Percentiles rank a stretch among this genome's conserved stretches.
Evolutionary conservation across 106 monocot genomes (phyloP).

Genomic region (Phalaenopsis aphrodite): DNA sequence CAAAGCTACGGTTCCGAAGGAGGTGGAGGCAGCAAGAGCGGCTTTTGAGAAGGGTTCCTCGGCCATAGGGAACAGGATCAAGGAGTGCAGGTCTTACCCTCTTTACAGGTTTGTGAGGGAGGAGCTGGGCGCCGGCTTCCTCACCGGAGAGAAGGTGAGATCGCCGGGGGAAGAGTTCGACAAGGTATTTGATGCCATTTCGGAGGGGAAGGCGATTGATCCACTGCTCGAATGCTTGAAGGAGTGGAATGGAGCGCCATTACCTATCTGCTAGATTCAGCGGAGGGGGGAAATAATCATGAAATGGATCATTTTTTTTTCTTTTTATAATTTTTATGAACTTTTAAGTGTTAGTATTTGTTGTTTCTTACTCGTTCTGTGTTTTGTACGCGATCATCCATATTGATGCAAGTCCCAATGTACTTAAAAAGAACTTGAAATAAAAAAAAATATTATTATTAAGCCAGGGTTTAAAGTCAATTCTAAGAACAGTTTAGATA

Average conservation of each 20-base stretch:
- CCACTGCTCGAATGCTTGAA: conserved; percentile 36
- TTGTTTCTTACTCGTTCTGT: too few relatives aligned
- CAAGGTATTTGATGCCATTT: conserved; percentile 32
- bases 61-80: conserved; percentile 38
- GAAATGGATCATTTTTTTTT: too few relatives aligned
- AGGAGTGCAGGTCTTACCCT: conserved; percentile 61
- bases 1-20: conserved; percentile 37
- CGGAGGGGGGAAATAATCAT: neutral
- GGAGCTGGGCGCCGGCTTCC: conserved; percentile 41
- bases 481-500: too few relatives aligned
- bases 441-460: too few relatives aligned
- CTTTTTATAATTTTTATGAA: too few relatives aligned
- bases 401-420: too few relatives aligned
- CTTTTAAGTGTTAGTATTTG: too few relatives aligned
- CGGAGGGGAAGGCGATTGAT: conserved; percentile 27
- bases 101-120: conserved; percentile 62
- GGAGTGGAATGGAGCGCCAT: conserved; percentile 40
- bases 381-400: too few relatives aligned
- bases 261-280: conserved; percentile 24
- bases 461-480: too few relatives aligned
- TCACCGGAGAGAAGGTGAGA: conserved; percentile 50
- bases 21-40: conserved; percentile 38
- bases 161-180: conserved; percentile 69
- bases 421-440: too few relatives aligned
- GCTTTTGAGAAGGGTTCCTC: conserved; percentile 32